A percentile compares a stretch with the other conserved stretches of the same genome.
These are phyloP conservation scores for Zangia roseola DNA, from an alignment of 768 basidiomycete genomes.

Conservation along the genomic window DNA sequence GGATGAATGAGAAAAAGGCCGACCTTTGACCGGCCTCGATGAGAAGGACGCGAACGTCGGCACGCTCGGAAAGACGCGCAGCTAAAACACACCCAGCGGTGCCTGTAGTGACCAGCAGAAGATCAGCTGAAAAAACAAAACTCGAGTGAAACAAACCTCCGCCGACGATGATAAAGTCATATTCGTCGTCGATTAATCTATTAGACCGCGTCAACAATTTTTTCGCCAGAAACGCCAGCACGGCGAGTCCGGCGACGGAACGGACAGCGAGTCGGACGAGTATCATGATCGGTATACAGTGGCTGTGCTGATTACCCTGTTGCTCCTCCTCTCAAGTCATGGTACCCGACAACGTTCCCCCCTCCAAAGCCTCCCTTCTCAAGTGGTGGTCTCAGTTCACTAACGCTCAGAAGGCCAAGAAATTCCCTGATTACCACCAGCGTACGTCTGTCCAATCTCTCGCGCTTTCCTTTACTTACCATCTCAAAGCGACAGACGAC, in stretches of 20 bases:
- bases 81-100: slow-evolving; percentile 47
- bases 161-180: slow-evolving; percentile 53
- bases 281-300: background rate
- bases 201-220: too few species aligned
- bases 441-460: slow-evolving; percentile 31
- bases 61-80: slow-evolving; percentile 41
- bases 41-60: slow-evolving; percentile 37
- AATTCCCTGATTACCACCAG: slow-evolving; percentile 44
- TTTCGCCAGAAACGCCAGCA: slow-evolving; percentile 5
- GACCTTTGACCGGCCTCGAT: slow-evolving; percentile 49
- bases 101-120: slow-evolving; percentile 23
- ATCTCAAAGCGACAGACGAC: slow-evolving; percentile 21
- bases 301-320: slow-evolving; percentile 17
- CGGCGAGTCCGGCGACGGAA: slow-evolving; percentile 7
- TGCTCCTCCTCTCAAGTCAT: slow-evolving; percentile 7
- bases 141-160: slow-evolving; percentile 42
- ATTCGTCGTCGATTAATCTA: slow-evolving; percentile 37
- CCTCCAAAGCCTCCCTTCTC: slow-evolving; percentile 61
- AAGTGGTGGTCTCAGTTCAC: slow-evolving; percentile 84
- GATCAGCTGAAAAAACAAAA: background rate
- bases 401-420: slow-evolving; percentile 60
- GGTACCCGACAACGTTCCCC: slow-evolving; percentile 35
- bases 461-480: slow-evolving; percentile 1
- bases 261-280: background rate
- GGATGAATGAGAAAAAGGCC: background rate